Evolutionary conservation across 2,329 filamentous ascomycete species (phyloP).

Genomic region (Alternaria rosae): DNA sequence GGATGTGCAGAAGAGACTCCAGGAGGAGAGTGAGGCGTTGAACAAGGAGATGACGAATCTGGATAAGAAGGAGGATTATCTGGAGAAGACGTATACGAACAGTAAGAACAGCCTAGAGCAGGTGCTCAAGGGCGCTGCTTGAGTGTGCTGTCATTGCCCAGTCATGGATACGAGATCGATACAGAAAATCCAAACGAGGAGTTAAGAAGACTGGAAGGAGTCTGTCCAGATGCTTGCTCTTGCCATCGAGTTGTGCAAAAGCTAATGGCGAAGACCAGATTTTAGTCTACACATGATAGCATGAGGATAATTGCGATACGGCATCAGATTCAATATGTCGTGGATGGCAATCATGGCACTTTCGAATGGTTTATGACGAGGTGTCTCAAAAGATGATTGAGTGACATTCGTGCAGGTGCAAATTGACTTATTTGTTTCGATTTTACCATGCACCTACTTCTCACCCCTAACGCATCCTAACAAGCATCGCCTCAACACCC

Average conservation of each 20-base stretch:
- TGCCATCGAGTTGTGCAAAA: neutral
- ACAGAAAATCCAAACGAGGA: neutral
- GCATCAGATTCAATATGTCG: neutral
- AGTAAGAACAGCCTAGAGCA: conserved; percentile 90
- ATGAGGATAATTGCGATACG: neutral
- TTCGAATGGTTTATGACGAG: neutral
- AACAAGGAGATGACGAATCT: conserved; percentile 81
- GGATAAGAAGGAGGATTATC: conserved; percentile 87
- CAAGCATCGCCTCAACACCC: conserved; percentile 84
- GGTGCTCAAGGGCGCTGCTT: conserved; percentile 68
- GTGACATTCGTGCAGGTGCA: neutral
- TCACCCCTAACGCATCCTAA: conserved; percentile 58
- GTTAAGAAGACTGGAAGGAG: neutral
- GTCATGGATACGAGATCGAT: neutral
- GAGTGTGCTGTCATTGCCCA: conserved; percentile 8
- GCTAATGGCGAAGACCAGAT: neutral
- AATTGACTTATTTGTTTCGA: neutral
- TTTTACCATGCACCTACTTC: neutral
- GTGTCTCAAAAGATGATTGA: too few species aligned
- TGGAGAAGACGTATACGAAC: conserved; percentile 95
- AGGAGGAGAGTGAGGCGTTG: conserved; percentile 75
- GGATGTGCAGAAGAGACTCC: conserved; percentile 77
- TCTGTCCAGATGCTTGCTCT: neutral
- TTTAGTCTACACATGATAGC: neutral
- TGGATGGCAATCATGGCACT: neutral